These are phyloP conservation scores for Rutstroemia sp. DNA, from an alignment of 2,329 filamentous ascomycete species.

Conservation along the genomic window DNA sequence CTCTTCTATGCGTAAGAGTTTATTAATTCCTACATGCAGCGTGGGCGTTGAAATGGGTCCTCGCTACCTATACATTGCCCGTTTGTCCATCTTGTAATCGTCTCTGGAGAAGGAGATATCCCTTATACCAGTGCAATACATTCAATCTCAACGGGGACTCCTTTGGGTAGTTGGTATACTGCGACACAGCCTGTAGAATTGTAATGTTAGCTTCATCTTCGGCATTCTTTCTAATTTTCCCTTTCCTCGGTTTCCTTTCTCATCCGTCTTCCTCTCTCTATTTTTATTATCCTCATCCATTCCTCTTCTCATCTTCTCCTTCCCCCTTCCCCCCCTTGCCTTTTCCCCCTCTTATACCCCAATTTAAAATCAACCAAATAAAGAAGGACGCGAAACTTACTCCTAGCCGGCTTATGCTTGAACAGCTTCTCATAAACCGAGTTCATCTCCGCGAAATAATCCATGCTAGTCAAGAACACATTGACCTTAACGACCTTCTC, in stretches of 20 bases:
- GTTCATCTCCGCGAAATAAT: constrained; percentile 53
- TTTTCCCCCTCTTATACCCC: neutral
- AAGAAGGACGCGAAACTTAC: constrained; percentile 28
- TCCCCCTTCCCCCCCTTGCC: neutral
- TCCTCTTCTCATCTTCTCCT: neutral
- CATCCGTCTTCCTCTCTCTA: too few relatives aligned
- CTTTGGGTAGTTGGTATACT: constrained; percentile 82
- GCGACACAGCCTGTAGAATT: constrained; percentile 59
- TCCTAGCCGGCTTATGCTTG: constrained; percentile 77
- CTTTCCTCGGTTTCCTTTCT: neutral
- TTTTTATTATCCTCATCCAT: too few relatives aligned
- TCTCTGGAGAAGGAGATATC: too few relatives aligned
- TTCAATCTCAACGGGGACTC: constrained; percentile 87
- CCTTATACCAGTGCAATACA: constrained; percentile 64
- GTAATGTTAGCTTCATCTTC: neutral
- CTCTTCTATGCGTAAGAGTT: too few relatives aligned
- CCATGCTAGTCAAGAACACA: constrained; percentile 68
- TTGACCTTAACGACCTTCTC: constrained; percentile 84
- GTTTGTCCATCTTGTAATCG: neutral
- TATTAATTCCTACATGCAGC: too few relatives aligned
- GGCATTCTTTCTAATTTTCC: neutral
- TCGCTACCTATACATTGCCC: too few relatives aligned
- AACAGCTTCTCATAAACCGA: constrained; percentile 76
- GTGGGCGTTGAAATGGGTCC: too few relatives aligned
- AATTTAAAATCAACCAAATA: neutral